A percentile compares a stretch with the other conserved stretches of the same genome.
Conservation (phyloP, 768 basidiomycete species). For the Punctularia strigosozonata region DNA sequence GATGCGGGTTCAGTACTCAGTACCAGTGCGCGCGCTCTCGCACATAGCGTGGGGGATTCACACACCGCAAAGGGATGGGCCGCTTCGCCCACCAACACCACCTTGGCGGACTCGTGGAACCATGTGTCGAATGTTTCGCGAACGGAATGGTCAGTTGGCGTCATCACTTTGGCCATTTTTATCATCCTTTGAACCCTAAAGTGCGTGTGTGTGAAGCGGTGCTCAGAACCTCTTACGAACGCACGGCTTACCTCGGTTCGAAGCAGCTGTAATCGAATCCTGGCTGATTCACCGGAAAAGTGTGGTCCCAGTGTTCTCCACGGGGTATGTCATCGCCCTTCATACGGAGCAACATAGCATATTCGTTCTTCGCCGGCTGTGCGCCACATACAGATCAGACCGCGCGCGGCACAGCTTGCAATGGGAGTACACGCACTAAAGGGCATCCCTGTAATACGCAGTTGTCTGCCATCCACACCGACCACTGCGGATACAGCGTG, state of each 20-base stretch:
- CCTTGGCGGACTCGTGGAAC: conserved; percentile 1
- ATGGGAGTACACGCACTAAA: neutral
- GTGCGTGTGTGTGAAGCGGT: too few species aligned
- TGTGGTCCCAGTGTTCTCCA: neutral
- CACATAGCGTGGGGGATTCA: neutral
- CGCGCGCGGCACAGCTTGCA: neutral
- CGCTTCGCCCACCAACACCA: conserved; percentile 2
- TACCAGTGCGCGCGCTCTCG: neutral
- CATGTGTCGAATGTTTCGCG: neutral
- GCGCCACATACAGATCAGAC: neutral
- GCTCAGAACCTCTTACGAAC: neutral
- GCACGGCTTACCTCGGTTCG: neutral
- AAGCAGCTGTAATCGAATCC: neutral
- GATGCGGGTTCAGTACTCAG: neutral
- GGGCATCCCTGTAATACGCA: neutral
- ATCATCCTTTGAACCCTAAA: neutral
- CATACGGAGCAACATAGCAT: neutral
- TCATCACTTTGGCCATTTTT: neutral
- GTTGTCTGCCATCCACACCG: neutral
- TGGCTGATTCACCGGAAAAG: neutral
- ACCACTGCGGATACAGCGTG: neutral
- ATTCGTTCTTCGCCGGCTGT: neutral
- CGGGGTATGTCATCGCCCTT: neutral
- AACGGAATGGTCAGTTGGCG: neutral
- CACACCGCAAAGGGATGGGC: conserved; percentile 1